Evolutionary conservation across 192 early-diverging fungal genomes (phyloP), one percentile per base, ranked within the genome.

Genomic region (Phycomyces blakesleeanus): DNA sequence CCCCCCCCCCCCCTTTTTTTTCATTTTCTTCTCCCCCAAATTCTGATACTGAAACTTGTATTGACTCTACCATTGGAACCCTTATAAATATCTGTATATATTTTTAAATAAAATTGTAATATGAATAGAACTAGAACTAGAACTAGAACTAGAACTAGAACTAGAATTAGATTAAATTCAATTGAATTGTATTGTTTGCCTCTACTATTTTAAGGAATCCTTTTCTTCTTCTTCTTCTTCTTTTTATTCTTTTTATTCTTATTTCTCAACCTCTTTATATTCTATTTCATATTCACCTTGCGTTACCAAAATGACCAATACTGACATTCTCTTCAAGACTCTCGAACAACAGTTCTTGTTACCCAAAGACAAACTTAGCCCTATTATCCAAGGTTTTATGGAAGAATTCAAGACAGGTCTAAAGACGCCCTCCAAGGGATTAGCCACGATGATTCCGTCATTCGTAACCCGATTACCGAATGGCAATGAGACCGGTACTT

Each of bases 361-460:
- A n/a, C 37, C 59, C 10, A 55, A 41, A 21, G 51, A 67, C 3
- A 58, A 62, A 41, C 51, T 76, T 18, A 59, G 50, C 34, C 63
- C 64, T 41, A 70, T 76, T 34, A 51, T 76, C 42, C 25, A 67
- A n/a, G 74, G 74, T n/a, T 71, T 76, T 16, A 59, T 59, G 39
- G 50, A 63, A 14, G 74, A 76, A 61, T 67, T 40, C 47, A 44
- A 76, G 42, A 59, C 60, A 2, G 74, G 74, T 27, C 68, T 76
- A 8, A 64, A 66, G 14, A 76, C 74, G 25, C 76, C 80, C 21
- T 75, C 71, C 49, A 79, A 76, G 34, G 78, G 68, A 50, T 59
- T 79, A 50, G 67, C 77, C 56, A 87, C 84, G 53, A 95, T 95
- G 94, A 90, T 98, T 67, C 97, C 94, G 18, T 93, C 93, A 4